Evolutionary conservation across 805 yeast species (phyloP).

Genomic region (Yamadazyma scolyti): DNA sequence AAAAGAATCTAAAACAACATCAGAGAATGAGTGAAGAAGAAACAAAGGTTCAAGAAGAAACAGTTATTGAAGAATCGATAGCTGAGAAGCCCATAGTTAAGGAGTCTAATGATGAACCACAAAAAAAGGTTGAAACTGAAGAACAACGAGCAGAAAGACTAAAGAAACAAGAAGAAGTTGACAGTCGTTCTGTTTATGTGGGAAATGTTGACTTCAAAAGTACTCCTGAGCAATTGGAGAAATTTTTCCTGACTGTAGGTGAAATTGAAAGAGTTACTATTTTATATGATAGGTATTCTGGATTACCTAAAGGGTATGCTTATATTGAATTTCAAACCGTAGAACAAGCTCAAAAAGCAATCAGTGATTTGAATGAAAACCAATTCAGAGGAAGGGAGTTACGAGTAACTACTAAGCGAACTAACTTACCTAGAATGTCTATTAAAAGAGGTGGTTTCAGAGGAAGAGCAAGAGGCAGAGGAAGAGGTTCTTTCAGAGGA

Average conservation of each 20-base stretch:
- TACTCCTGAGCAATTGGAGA: conserved; percentile 50
- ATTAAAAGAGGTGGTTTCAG: conserved; percentile 27
- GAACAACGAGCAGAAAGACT: conserved; percentile 31
- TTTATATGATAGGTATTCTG: conserved; percentile 41
- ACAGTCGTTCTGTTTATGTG: conserved; percentile 51
- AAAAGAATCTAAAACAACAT: no score
- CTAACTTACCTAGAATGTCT: conserved; percentile 48
- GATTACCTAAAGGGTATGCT: conserved; percentile 57
- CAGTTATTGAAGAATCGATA: not conserved
- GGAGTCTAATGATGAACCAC: no score
- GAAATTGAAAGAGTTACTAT: conserved; percentile 51
- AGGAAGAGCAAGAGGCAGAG: conserved; percentile 30
- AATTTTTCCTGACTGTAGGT: conserved; percentile 43
- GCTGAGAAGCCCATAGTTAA: conserved; percentile 1
- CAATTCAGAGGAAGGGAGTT: conserved; percentile 46
- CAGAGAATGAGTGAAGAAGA: no score
- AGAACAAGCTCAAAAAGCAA: conserved; percentile 45
- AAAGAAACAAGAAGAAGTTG: conserved; percentile 42
- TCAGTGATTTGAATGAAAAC: conserved; percentile 37
- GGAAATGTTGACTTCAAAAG: conserved; percentile 48
- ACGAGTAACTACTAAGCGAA: conserved; percentile 48
- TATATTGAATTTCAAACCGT: conserved; percentile 52
- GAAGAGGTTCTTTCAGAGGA: conserved; percentile 33
- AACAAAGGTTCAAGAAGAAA: no score
- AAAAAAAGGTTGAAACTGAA: conserved; percentile 25